phyloP scores from a whole-genome alignment of 345 rosid species.

The Pseudoturritis turrita region DNA sequence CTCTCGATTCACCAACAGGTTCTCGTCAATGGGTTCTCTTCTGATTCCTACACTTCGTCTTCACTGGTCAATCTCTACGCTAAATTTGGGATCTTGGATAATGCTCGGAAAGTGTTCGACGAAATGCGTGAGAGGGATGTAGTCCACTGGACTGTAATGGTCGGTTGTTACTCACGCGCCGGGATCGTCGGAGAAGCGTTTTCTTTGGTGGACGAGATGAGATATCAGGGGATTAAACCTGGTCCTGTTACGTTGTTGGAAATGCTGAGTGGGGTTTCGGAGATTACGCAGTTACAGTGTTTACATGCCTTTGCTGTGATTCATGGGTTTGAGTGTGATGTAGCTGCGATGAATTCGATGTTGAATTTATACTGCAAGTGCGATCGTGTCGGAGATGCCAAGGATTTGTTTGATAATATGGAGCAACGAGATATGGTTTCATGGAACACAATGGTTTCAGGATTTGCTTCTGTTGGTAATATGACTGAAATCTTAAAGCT shows the following conservation, averaged over 20 bases:
- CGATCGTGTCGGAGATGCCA: slow-evolving; percentile 37
- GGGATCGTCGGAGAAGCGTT: slow-evolving; percentile 35
- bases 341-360: slow-evolving; percentile 39
- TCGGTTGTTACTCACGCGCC: slow-evolving; percentile 44
- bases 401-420: slow-evolving; percentile 44
- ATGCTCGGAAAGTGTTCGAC: slow-evolving; percentile 51
- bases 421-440: slow-evolving; percentile 48
- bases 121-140: slow-evolving; percentile 43
- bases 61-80: slow-evolving; percentile 48
- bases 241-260: slow-evolving; percentile 52
- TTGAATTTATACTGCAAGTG: slow-evolving; percentile 46
- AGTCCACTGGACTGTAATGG: slow-evolving; percentile 48
- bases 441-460: slow-evolving; percentile 52
- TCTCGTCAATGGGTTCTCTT: slow-evolving; percentile 46
- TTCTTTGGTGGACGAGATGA: slow-evolving; percentile 43
- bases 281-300: slow-evolving; percentile 36
- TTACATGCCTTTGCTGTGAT: slow-evolving; percentile 43
- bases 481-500: slow-evolving; percentile 38
- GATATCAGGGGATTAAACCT: slow-evolving; percentile 38
- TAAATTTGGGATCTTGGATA: slow-evolving; percentile 14
- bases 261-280: slow-evolving; percentile 40
- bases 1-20: slow-evolving; percentile 44
- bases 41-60: slow-evolving; percentile 45
- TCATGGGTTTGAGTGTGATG: slow-evolving; percentile 42
- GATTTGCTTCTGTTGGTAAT: slow-evolving; percentile 39